Evolutionary conservation across 164 flowering plant species (phyloP), one percentile per base, ranked within the genome.

Genomic region (Stephania yunnanensis): DNA sequence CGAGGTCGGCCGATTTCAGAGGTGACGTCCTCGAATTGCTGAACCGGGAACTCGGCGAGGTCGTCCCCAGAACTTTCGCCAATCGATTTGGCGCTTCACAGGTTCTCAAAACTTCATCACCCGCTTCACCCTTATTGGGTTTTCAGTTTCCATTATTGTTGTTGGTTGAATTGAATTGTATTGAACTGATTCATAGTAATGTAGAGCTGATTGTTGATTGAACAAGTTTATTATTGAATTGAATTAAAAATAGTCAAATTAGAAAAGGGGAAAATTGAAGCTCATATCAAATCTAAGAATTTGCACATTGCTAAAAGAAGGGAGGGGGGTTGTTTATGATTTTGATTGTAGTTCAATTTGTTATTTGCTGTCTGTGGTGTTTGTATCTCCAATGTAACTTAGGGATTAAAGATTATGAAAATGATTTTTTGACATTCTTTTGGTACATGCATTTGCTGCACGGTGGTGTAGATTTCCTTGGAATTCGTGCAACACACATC

Each of bases 31-130:
- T 48, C 10, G 78, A 77, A 50, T 25, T 83, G 69, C 87, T 88
- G 89, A 82, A 83, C 70, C 87, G 98, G 5, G 92, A 91, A 72
- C 83, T 93, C 72, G 98, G 98, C 42, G 78, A 78, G 63, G 82
- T 91, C 53, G 80, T 86, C 22, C 76, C 92, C 48, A 69, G 94
- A 55, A 87, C 73, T 79, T 94, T 94, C 80, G 85, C 89, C 10
- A 87, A 78, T 75, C 89, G 92, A 1, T 85, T 85, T 29, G 87
- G 76, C 25, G 94, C 87, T 46, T 88, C 95, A 46, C 84, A 94
- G 98, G 98, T 93, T 25, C 42, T 75, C 66, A 48, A 46, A 46
- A 25, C 25, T 46, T 6, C 8, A 46, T 46, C 7, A 46, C 50
- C 10, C 50, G 10, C 7, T 46, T 46, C 50, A 46, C 50, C 50